Evolutionary conservation across 176 grass and related monocot genomes (phyloP).

Genomic region (Alopecurus myosuroides): DNA sequence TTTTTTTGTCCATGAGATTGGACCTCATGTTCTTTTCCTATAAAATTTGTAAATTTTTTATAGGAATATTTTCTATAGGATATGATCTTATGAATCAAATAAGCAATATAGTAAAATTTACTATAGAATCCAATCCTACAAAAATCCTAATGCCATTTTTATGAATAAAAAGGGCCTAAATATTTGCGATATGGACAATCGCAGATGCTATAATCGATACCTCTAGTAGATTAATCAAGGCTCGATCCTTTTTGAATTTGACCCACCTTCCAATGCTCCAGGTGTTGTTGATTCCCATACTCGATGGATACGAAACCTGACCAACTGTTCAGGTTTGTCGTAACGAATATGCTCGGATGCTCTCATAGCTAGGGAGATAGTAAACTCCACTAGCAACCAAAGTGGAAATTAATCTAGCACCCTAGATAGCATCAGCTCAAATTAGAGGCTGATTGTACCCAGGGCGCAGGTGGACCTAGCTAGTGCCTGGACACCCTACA

Average conservation of each 20-base stretch:
- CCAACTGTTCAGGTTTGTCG: background rate
- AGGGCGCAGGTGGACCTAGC: slow-evolving; percentile 10
- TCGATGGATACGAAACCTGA: background rate
- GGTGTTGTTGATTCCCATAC: background rate
- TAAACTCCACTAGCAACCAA: background rate
- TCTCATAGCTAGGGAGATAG: background rate
- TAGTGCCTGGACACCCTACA: background rate
- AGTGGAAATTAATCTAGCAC: background rate
- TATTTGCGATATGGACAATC: background rate
- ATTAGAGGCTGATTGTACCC: background rate
- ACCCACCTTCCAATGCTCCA: background rate
- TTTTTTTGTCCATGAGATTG: too few species aligned
- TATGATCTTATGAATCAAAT: too few species aligned
- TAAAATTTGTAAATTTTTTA: too few species aligned
- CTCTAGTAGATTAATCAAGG: too few species aligned
- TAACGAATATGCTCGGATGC: background rate
- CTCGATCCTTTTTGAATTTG: background rate
- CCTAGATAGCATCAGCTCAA: background rate
- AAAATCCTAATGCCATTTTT: too few species aligned
- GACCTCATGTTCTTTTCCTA: too few species aligned
- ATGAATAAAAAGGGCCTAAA: too few species aligned
- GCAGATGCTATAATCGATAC: background rate
- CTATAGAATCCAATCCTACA: too few species aligned
- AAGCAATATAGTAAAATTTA: too few species aligned
- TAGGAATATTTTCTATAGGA: too few species aligned